phyloP scores from a whole-genome alignment of 768 basidiomycete genomes.

The Boletus sp. region DNA sequence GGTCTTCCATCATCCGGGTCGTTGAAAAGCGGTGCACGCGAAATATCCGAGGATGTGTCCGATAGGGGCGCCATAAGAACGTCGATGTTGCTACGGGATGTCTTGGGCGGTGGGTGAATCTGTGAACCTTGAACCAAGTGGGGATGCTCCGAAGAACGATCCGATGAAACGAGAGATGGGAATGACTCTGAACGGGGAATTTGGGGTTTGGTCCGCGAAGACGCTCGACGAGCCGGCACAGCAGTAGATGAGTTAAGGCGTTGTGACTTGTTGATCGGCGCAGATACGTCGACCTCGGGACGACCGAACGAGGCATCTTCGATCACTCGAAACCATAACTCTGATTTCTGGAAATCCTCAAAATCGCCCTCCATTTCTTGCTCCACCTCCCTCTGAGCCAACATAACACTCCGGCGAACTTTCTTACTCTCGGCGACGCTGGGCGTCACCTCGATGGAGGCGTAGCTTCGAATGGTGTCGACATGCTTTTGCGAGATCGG shows the following conservation, averaged over 20 bases:
- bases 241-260: conserved; percentile 11
- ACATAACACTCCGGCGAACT: conserved; percentile 75
- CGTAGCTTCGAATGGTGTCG: conserved; percentile 66
- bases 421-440: conserved; percentile 42
- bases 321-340: conserved; percentile 89
- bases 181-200: conserved; percentile 37
- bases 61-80: conserved; percentile 75
- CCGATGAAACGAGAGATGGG: conserved; percentile 28
- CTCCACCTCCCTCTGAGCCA: conserved; percentile 83
- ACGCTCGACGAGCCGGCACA: neutral
- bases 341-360: conserved; percentile 81
- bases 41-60: conserved; percentile 47
- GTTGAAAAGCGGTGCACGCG: conserved; percentile 75
- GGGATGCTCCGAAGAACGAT: conserved; percentile 14
- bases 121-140: conserved; percentile 17
- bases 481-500: conserved; percentile 70
- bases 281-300: conserved; percentile 3
- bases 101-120: conserved; percentile 16
- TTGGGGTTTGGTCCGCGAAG: conserved; percentile 7
- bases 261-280: conserved; percentile 1
- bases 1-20: conserved; percentile 62
- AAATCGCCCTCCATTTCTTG: conserved; percentile 91
- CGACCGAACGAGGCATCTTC: conserved; percentile 53
- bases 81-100: conserved; percentile 56
- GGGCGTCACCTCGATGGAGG: conserved; percentile 44